A percentile compares a stretch with the other conserved stretches of the same genome.
Evolutionary conservation across 176 grass and related monocot species (phyloP).

Genomic region (Triticum monococcum): DNA sequence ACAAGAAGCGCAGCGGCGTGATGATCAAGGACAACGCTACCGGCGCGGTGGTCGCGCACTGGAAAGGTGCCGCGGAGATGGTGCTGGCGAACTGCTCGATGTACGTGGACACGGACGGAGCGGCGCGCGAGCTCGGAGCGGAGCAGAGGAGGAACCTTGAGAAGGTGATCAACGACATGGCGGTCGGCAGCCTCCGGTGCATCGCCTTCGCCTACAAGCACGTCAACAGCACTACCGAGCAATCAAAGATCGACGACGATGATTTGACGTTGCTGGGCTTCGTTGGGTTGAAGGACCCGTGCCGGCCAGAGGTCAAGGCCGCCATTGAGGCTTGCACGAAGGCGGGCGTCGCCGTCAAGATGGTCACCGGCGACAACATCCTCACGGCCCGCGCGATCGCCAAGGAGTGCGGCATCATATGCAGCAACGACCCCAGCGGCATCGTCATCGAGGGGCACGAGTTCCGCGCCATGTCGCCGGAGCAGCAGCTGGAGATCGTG

Average conservation of each 20-base stretch:
- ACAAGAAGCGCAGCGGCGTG: constrained; percentile 91
- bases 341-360: constrained; percentile 68
- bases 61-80: constrained; percentile 95
- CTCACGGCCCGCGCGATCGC: constrained; percentile 84
- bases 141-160: constrained; percentile 44
- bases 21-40: constrained; percentile 37
- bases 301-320: constrained; percentile 60
- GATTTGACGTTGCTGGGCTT: too few relatives aligned
- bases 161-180: constrained; percentile 63
- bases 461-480: constrained; percentile 57
- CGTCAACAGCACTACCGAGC: background rate
- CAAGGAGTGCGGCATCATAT: constrained; percentile 70
- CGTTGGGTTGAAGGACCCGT: constrained; percentile 78
- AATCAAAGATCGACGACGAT: too few relatives aligned
- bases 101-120: constrained; percentile 38
- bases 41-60: constrained; percentile 42
- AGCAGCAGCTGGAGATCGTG: constrained; percentile 51
- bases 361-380: constrained; percentile 93
- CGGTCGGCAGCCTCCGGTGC: constrained; percentile 55
- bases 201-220: constrained; percentile 84
- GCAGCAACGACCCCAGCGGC: background rate
- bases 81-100: constrained; percentile 49
- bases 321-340: constrained; percentile 54
- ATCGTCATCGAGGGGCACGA: constrained; percentile 68
- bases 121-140: background rate